A percentile compares a stretch with the other conserved stretches of the same genome.
Conservation (phyloP, 257 asterid genomes). For the Sherardia arvensis region DNA sequence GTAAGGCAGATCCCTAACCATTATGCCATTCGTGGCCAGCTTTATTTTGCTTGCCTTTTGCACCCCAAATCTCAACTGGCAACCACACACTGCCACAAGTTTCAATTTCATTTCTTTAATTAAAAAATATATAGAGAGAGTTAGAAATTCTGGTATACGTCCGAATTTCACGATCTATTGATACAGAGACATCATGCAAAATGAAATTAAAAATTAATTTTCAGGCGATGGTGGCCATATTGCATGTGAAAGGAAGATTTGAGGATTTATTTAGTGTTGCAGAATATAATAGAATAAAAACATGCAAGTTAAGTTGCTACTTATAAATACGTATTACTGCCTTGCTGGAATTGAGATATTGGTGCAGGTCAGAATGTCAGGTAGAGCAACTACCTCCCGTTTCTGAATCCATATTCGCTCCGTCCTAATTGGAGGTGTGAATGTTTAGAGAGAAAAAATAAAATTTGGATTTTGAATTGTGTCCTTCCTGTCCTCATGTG, state of each 20-base stretch:
- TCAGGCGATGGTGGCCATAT: neutral
- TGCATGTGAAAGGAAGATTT: neutral
- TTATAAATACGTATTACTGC: too few relatives aligned
- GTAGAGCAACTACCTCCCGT: too few relatives aligned
- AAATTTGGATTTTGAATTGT: too few relatives aligned
- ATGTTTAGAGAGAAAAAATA: too few relatives aligned
- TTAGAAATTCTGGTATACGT: constrained; percentile 1
- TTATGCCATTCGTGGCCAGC: neutral
- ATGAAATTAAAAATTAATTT: neutral
- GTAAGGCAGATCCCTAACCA: neutral
- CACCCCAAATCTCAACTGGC: neutral
- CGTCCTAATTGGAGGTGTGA: too few relatives aligned
- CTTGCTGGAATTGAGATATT: neutral
- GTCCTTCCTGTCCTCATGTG: too few relatives aligned
- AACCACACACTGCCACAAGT: neutral
- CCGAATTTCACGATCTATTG: neutral
- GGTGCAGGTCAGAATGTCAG: constrained; percentile 1
- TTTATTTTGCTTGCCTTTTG: neutral
- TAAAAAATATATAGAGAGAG: neutral
- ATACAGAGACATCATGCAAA: neutral
- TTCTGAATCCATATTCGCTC: too few relatives aligned
- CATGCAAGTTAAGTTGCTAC: neutral
- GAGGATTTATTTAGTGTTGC: neutral
- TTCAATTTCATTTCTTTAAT: neutral
- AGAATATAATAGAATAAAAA: neutral